phyloP scores from a whole-genome alignment of 202 grass and related monocot species.

The Panicum hallii region DNA sequence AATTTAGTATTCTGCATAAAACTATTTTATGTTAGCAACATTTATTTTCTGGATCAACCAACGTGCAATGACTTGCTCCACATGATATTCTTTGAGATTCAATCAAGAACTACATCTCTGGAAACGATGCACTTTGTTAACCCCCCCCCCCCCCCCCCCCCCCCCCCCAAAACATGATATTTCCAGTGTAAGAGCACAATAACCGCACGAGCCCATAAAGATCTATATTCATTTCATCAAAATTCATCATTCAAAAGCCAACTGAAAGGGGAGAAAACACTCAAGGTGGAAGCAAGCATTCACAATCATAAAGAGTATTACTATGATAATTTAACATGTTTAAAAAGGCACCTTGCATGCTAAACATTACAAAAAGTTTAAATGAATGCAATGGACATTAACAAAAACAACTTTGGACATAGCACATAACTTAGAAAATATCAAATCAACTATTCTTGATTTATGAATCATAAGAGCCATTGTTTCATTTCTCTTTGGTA shows the following conservation, averaged over 20 bases:
- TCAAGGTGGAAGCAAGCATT: slow-evolving; percentile 1
- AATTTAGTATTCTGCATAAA: background rate
- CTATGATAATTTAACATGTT: background rate
- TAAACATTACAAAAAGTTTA: background rate
- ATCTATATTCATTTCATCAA: slow-evolving; percentile 3
- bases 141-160: background rate
- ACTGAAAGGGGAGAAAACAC: background rate
- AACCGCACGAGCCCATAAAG: slow-evolving; percentile 3
- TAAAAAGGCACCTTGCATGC: background rate
- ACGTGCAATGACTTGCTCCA: background rate
- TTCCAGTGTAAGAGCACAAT: background rate
- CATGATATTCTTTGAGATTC: background rate
- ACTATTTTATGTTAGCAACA: slow-evolving; percentile 15
- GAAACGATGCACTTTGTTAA: background rate
- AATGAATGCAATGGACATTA: background rate
- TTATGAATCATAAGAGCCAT: background rate
- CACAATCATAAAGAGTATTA: slow-evolving; percentile 8
- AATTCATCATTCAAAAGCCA: slow-evolving; percentile 1
- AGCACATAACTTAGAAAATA: slow-evolving; percentile 9
- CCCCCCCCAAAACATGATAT: background rate
- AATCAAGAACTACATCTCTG: background rate
- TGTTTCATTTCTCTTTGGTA: background rate
- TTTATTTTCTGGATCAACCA: background rate
- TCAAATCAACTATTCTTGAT: background rate
- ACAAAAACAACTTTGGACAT: background rate